Base-by-base conservation (phyloP, 2,329 filamentous ascomycete species). In the Graphilbum fragrans region DNA sequence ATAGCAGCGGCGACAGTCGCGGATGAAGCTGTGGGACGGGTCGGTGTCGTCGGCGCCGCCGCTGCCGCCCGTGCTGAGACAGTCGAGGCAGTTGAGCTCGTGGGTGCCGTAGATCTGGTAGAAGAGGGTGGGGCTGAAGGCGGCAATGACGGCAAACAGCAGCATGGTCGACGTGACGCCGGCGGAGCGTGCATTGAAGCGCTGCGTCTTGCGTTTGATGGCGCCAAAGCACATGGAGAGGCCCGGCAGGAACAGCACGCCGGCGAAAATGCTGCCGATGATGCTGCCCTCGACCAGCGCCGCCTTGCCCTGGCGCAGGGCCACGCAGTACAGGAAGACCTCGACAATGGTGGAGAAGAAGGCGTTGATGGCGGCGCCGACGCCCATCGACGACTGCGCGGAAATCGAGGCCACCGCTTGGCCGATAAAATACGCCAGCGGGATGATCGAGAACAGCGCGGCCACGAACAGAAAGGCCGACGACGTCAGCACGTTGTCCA, bases 101-200 rank as follows among this genome's bases (percentile, higher is more conserved):
- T 98, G 92, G 38, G 87, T 94, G 51, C 92, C 93, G 59, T 96
- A 96, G 48, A 98, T 94, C 56, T 98, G 90, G 62, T 96, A 98
- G 64, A 98, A 98, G 14, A 98, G 66, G 0, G 92, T 98, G 3
- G 92, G 92, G 0, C 90, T 83, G 60, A 98, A 98, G 9, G 90
- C 86, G 47, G 85, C 90, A 52, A 98, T 92, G 32, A 94, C 84
- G 20, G 92, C 90, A 57, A 98, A 98, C 10, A 98, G 70, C 43
- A 98, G 66, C 92, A 98, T 98, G 0, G 92, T 98, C 2, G 88
- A 95, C 1, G 90, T 96, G 27, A 96, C 92, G 56, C 92, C 87
- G 23, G 92, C 92, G 27, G 90, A 96, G 55, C 82, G 86, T 48
- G 92, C 88, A 57, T 98, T 98, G 72, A 98, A 98, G 34, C 92